Base-by-base conservation (phyloP, 352 stramenopile genomes). In the Phytopythium chamaehyphon region DNA sequence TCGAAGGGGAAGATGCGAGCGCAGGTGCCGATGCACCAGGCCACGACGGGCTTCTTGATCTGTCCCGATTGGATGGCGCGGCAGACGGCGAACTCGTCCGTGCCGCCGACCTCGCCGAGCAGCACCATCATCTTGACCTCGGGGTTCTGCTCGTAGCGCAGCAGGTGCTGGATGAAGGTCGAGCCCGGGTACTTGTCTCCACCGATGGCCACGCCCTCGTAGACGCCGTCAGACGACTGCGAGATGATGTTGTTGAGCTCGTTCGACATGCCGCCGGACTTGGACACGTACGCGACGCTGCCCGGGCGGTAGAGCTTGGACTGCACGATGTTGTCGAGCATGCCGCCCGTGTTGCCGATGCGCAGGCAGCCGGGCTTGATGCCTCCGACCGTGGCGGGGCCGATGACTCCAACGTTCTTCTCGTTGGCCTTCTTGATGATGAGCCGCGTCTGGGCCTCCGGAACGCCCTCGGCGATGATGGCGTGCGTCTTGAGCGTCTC, bases 221-320 rank as follows among this genome's bases (percentile, higher is more conserved):
- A 98, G 39, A 98, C 95, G 46, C 96, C 96, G 64, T 98, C 88
- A 19, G 93, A 97, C 44, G 94, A 97, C 70, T 96, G 81, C 38
- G 87, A 92, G 65, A 98, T 97, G 62, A 98, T 98, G 74, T 98
- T 98, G 80, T 98, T 98, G 15, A 98, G 76, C 66, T 98, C 96
- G 69, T 98, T 98, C 22, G 89, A 98, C 90, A 98, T 98, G 61
- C 96, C 95, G 54, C 96, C 96, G 14, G 86, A 98, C 82, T 98
- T 98, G 55, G 89, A 98, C 47, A 98, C 96, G 69, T 98, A 98
- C 23, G 92, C 93, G 43, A 98, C 95, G 44, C 86, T 97, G 36
- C 96, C 95, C 23, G 95, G 93, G 35, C 94, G 87, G 71, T 98
- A 98, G 28, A 98, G 75, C 83, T 98, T 98, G 35, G 83, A 97